phyloP scores from a whole-genome alignment of 352 stramenopile species.

The Globisporangium carolinianum region DNA sequence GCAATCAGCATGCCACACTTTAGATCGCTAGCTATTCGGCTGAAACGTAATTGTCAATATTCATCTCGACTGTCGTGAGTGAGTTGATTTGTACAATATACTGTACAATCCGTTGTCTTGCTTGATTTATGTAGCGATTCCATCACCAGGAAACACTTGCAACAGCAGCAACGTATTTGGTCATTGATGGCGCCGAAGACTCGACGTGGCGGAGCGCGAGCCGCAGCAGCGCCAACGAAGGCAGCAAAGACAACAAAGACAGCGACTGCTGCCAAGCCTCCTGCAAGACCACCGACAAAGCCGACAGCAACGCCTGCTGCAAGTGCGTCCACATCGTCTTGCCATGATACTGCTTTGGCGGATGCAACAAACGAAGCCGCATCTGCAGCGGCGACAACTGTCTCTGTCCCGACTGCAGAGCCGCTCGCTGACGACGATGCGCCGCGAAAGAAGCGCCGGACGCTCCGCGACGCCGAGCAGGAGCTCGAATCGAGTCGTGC shows the following conservation, averaged over 20 bases:
- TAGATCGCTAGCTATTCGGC: no score
- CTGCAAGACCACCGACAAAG: neutral
- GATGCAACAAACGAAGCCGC: no score
- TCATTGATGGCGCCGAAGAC: neutral
- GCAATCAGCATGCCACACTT: no score
- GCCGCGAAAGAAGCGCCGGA: conserved; percentile 61
- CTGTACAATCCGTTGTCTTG: no score
- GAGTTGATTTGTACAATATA: no score
- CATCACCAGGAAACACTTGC: neutral
- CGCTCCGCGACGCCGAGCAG: conserved; percentile 57
- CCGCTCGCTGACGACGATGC: conserved; percentile 8
- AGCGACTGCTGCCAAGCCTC: neutral
- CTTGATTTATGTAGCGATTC: neutral
- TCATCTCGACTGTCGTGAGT: no score
- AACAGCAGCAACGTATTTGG: neutral
- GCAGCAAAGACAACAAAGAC: neutral
- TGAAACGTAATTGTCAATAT: no score
- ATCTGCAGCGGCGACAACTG: neutral
- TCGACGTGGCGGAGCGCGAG: no score
- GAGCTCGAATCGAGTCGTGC: conserved; percentile 42
- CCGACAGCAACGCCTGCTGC: neutral
- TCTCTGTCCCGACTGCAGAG: neutral
- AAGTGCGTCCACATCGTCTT: no score
- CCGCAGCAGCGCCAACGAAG: neutral
- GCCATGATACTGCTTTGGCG: no score